Base-by-base conservation (phyloP, 768 basidiomycete species). In the Hortiboletus campestris region DNA sequence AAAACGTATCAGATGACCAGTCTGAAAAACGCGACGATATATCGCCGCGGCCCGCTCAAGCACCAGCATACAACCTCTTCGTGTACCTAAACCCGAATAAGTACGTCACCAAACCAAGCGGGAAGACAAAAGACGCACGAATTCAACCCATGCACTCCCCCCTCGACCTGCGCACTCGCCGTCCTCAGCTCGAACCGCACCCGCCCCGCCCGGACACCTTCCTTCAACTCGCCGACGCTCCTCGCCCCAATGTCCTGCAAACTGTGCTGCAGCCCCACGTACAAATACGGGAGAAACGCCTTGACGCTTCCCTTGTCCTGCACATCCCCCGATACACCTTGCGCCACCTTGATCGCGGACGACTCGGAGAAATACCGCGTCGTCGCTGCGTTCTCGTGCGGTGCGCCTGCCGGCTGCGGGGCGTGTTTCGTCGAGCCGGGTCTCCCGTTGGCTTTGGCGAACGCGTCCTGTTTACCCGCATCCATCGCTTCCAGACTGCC, bases 231-330 rank as follows among this genome's bases (percentile, higher is more conserved):
- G 41, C 48, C 56, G 45, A 98, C 78, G 56, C 78, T 88, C 67
- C 69, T 79, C 31, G 92, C 84, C 25, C 96, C 96, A 53, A 94
- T 80, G 62, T 99, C 96, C 77, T 99, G 96, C 60, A 98, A 76
- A 60, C 92, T 94, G 73, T 98, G 95, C 72, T 98, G 95, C 38
- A 94, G 77, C 5, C 91, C 91, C 4, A 82, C 80, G 53, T 89
- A 74, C 35, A 94, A 75, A 67, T 92, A 94, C 2, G 95, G 96
- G 49, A 98, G 68, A 74, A 98, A 98, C 49, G 89, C 88, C 75
- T 85, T 88, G 62, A 98, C 85, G 57, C 91, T 92, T 7, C 97
- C 97, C 79, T 97, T 98, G 74, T 99, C 96, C 73, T 92, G 90
- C 12, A 98, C 96, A 64, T 98, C 94, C 13, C 96, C 96, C 13